Conservation (phyloP, 768 basidiomycete species). For the Phanerochaete sordida region DNA sequence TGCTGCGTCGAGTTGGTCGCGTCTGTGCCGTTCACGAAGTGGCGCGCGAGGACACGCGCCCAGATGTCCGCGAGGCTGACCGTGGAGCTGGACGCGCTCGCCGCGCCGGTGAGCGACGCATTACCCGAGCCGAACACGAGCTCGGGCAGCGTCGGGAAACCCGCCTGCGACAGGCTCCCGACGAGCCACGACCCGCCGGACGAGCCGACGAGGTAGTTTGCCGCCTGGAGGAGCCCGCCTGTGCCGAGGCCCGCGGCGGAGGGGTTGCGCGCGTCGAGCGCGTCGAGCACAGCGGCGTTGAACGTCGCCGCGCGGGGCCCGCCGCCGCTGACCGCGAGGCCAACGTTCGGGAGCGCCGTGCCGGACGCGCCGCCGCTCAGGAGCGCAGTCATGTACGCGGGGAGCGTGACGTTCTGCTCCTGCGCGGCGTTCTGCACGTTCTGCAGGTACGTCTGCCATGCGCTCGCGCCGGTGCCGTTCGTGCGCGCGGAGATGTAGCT, state of each 20-base stretch:
- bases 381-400: constrained; percentile 33
- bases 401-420: constrained; percentile 17
- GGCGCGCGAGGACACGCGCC: constrained; percentile 64
- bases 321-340: constrained; percentile 54
- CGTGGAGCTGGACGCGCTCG: constrained; percentile 41
- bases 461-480: constrained; percentile 31
- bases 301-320: constrained; percentile 53
- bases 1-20: constrained; percentile 38
- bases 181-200: constrained; percentile 67
- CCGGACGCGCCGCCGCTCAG: constrained; percentile 17
- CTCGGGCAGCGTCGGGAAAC: constrained; percentile 53
- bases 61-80: constrained; percentile 53
- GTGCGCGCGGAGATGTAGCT: constrained; percentile 34
- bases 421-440: constrained; percentile 30
- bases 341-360: constrained; percentile 32
- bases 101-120: too few relatives aligned
- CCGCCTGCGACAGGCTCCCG: constrained; percentile 58
- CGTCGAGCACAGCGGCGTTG: constrained; percentile 47
- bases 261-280: constrained; percentile 46
- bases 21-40: constrained; percentile 68
- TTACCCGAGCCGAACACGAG: constrained; percentile 59
- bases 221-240: constrained; percentile 50
- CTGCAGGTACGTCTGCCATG: constrained; percentile 38
- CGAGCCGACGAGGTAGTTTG: constrained; percentile 50
- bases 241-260: constrained; percentile 35